Percentiles rank a stretch among this genome's conserved stretches.
These are phyloP conservation scores for Psilocybe azurescens DNA, from an alignment of 768 basidiomycete genomes.

Conservation along the genomic window DNA sequence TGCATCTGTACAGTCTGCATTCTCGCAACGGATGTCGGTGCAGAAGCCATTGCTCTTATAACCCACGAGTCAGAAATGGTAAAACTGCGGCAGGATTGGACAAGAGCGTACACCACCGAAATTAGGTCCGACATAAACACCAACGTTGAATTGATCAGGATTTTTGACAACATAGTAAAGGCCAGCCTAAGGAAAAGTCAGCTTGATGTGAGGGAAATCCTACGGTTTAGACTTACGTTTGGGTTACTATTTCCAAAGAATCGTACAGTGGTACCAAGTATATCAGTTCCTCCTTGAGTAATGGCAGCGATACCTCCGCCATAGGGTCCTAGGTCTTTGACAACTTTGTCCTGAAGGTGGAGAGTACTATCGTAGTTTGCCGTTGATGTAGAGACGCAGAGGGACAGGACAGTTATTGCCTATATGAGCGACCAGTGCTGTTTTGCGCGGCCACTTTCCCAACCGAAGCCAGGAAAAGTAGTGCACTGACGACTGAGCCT, in stretches of 20 bases:
- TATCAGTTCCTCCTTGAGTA: slow-evolving; percentile 26
- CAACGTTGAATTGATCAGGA: slow-evolving; percentile 3
- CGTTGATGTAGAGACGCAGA: slow-evolving; percentile 28
- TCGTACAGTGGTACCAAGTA: slow-evolving; percentile 19
- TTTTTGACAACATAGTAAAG: slow-evolving; percentile 9
- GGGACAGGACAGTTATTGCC: slow-evolving; percentile 28
- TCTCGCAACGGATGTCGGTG: slow-evolving; percentile 21
- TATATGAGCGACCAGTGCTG: too few species aligned
- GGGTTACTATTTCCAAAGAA: slow-evolving; percentile 21
- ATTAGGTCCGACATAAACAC: not conserved
- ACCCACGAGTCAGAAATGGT: not conserved
- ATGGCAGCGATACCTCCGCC: slow-evolving; percentile 28
- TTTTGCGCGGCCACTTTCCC: too few species aligned
- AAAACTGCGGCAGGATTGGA: not conserved
- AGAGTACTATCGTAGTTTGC: slow-evolving; percentile 20
- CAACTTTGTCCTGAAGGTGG: slow-evolving; percentile 12
- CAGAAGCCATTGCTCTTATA: slow-evolving; percentile 23
- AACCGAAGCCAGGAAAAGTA: too few species aligned
- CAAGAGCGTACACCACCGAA: not conserved
- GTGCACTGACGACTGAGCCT: too few species aligned
- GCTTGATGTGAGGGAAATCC: not conserved
- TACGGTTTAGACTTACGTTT: not conserved
- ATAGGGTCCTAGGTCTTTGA: slow-evolving; percentile 17
- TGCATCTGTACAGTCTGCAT: slow-evolving; percentile 24
- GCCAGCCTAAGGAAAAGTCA: not conserved